Evolutionary conservation across 306 rosid species (phyloP), one percentile per base, ranked within the genome.

Genomic region (Medicago arabica): DNA sequence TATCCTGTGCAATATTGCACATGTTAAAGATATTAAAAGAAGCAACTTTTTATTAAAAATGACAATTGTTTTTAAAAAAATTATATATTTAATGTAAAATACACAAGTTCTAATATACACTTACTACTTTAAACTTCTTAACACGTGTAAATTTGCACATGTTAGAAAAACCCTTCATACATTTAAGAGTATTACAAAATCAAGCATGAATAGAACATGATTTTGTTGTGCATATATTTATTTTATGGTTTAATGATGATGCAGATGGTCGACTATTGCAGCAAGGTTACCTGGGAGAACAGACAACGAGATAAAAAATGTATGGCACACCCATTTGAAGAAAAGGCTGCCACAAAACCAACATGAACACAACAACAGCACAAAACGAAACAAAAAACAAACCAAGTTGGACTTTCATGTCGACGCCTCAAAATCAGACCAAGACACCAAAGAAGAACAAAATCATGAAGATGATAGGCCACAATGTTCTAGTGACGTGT

Each of bases 281-380:
- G 92, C 95, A 0, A 91, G 69, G 61, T 76, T 94, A 75, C 97
- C 97, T 0, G 98, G 98, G 1, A 82, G 98, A 38, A 91, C 98
- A 8, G 98, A 94, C 74, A 94, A 94, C 18, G 97, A 94, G 55
- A 91, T 94, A 7, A 94, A 94, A 77, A 94, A 94, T 64, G 96
- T 94, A 11, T 94, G 98, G 98, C 94, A 94, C 84, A 91, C 98
- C 50, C 96, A 90, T 67, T 78, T 94, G 82, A 94, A 94, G 80
- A 94, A 90, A 84, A 94, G 85, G 78, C 77, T 90, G 47, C 83
- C 68, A 40, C 83, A 83, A 51, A 5, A 76, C 72, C 65, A 78
- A 36, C 63, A 76, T 16, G 25, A 14, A 5, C 46, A 70, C 47
- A 40, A 23, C 18, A 38, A 34, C 9, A 60, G 60, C 36, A 31